phyloP scores from a whole-genome alignment of 139 green algal species.

The Coelastrella sp. region DNA sequence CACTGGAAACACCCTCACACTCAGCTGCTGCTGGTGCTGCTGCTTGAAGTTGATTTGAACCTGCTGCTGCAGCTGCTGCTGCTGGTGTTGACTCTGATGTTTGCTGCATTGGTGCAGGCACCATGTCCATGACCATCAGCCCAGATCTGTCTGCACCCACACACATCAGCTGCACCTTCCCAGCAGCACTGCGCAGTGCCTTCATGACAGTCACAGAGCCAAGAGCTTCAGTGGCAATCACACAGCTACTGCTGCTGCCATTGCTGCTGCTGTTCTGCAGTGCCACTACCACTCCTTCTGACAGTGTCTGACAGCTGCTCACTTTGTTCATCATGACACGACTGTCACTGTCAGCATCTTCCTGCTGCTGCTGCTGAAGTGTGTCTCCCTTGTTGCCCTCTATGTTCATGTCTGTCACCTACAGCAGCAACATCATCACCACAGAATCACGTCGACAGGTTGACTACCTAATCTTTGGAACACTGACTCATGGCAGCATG shows the following conservation, averaged over 20 bases:
- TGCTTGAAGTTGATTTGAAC: neutral
- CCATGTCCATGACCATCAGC: constrained; percentile 22
- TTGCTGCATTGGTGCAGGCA: neutral
- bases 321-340: neutral
- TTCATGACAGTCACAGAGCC: constrained; percentile 3
- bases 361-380: constrained; percentile 2
- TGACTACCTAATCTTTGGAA: no score
- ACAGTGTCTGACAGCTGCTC: neutral
- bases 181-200: neutral
- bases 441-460: no score
- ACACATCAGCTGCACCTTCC: constrained; percentile 14
- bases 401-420: constrained; percentile 12
- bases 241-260: neutral
- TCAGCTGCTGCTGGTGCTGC: neutral
- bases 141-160: neutral
- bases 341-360: neutral
- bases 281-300: neutral
- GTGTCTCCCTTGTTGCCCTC: neutral
- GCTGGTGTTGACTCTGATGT: neutral
- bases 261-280: neutral
- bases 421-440: neutral
- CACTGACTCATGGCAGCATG: no score
- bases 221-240: constrained; percentile 2
- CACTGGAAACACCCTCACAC: neutral
- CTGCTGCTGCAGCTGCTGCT: neutral